Base-by-base conservation (phyloP, 176 grass and related monocot genomes). In the Musa acuminata region DNA sequence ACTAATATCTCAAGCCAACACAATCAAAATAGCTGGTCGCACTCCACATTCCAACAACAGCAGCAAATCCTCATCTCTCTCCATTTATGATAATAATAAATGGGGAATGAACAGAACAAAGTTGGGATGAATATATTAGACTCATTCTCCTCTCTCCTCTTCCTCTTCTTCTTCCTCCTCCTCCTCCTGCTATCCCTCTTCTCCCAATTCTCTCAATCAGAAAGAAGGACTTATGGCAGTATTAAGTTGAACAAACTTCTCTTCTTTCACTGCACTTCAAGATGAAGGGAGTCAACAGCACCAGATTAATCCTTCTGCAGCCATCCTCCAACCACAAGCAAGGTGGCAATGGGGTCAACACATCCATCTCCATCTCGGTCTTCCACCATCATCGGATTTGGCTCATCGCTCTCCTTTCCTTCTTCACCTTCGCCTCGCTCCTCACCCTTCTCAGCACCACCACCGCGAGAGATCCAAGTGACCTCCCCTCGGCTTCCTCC, bases 401-500 rank as follows among this genome's bases (percentile, higher is more conserved):
- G 52, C 73, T 96, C 16, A 48, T 88, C 8, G 51, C 80, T 60
- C 79, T 92, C 77, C 68, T 92, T 63, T 88, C 63, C 73, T 92
- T 88, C 85, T 90, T 92, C 75, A 80, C 87, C 58, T 87, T 96
- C 55, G 89, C 93, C 16, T 90, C 89, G 14, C 86, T 90, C 54
- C 58, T 96, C 76, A 83, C 86, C 80, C 86, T 91, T 83, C 64
- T 88, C 78, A 84, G 83, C 87, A 86, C 27, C 62, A 2, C 52
- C 52, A n/a, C 53, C 49, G 26, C 21, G 11, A 67, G 64, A 27
- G 25, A 25, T 22, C 25, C 64, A 12, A 8, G 29, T 29, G 64
- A 1, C 25, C 26, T 43, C 25, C 26, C 64, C 14, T 67, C 64
- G 10, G 26, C 25, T 22, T 13, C 13, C 16, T 67, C n/a, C n/a